These are phyloP conservation scores for Lepidium aucheri DNA, from an alignment of 345 rosid genomes.

Conservation along the genomic window DNA sequence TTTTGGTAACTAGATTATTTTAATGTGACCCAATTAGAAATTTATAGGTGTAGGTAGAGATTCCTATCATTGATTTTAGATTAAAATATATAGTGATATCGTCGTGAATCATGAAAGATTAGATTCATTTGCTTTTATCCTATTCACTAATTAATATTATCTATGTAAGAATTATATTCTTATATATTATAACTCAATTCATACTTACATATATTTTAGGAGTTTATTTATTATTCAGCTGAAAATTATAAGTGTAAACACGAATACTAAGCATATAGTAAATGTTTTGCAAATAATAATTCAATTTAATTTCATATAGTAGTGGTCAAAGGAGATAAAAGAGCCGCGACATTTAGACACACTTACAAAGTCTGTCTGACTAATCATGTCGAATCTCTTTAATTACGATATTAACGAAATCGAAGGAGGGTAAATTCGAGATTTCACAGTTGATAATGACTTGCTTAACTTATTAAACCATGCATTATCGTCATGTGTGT, in stretches of 20 bases:
- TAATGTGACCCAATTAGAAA: neutral
- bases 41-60: neutral
- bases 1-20: too few relatives aligned
- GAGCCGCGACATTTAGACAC: constrained; percentile 19
- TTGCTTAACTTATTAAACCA: neutral
- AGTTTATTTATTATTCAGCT: neutral
- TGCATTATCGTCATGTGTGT: constrained; percentile 5
- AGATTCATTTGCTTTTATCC: neutral
- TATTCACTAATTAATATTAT: neutral
- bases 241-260: neutral
- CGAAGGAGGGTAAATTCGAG: neutral
- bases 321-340: constrained; percentile 12
- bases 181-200: neutral
- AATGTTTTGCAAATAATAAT: too few relatives aligned
- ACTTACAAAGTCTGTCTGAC: constrained; percentile 14
- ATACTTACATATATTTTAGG: too few relatives aligned
- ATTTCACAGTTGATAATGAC: constrained; percentile 12
- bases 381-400: constrained; percentile 22
- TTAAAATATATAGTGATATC: neutral
- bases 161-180: neutral
- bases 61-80: neutral
- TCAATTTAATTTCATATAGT: too few relatives aligned
- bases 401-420: constrained; percentile 21
- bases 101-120: neutral
- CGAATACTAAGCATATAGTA: neutral